Percentiles rank a stretch among this genome's conserved stretches.
Evolutionary conservation across 1,284 basidiomycete species (phyloP).

Genomic region (Stygiomarasmius scandens): DNA sequence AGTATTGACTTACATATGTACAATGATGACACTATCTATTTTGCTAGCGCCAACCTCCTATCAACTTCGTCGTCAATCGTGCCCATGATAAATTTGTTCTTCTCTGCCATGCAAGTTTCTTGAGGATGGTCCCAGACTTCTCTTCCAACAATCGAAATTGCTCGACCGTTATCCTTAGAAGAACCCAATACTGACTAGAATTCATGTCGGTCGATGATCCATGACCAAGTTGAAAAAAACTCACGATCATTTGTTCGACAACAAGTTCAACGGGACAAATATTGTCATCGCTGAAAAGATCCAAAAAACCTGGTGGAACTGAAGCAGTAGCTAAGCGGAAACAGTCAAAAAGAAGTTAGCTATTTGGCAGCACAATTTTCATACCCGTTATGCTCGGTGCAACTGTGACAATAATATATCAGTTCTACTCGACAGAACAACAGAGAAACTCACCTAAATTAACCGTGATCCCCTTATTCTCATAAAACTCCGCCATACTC

Average conservation of each 20-base stretch:
- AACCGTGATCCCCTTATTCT: conserved; percentile 19
- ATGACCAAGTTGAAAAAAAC: not conserved
- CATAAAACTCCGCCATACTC: conserved; percentile 20
- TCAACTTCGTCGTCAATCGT: conserved; percentile 17
- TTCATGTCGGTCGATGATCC: not conserved
- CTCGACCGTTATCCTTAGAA: conserved; percentile 20
- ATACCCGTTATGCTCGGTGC: conserved; percentile 21
- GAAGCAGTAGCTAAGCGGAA: conserved; percentile 21
- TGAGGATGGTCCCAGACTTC: conserved; percentile 21
- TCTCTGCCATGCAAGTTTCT: conserved; percentile 17
- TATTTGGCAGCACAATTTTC: not conserved
- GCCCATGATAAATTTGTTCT: conserved; percentile 14
- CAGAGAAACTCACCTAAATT: conserved; percentile 16
- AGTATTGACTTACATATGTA: too few relatives aligned
- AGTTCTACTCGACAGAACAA: not conserved
- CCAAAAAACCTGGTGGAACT: conserved; percentile 13
- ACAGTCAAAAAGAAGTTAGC: not conserved
- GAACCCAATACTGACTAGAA: conserved; percentile 20
- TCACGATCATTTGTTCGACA: conserved; percentile 21
- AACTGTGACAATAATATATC: conserved; percentile 15
- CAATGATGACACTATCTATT: too few relatives aligned
- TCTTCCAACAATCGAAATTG: conserved; percentile 15
- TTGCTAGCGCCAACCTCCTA: conserved; percentile 18
- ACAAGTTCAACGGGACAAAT: conserved; percentile 18
- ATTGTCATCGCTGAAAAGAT: conserved; percentile 16